phyloP scores from a whole-genome alignment of 805 yeast species.

The Suhomyces kilbournensis region DNA sequence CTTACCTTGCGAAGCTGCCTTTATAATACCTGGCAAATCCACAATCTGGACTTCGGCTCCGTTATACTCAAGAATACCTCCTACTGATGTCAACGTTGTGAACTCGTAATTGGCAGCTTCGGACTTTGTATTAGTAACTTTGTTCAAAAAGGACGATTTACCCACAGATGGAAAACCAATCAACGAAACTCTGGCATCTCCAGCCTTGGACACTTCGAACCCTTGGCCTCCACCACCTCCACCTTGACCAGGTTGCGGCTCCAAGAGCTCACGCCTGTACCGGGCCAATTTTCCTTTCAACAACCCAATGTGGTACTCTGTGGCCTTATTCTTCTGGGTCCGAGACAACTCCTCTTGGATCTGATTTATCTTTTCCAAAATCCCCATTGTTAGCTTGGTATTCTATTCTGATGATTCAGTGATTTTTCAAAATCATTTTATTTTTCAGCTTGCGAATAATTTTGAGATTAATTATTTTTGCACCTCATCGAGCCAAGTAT shows the following conservation, averaged over 20 bases:
- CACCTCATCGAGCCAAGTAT: background rate
- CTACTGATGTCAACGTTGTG: slow-evolving; percentile 94
- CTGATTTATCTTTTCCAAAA: slow-evolving; percentile 71
- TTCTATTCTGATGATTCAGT: background rate
- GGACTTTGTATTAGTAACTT: slow-evolving; percentile 89
- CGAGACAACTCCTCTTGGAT: slow-evolving; percentile 92
- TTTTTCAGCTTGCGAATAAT: background rate
- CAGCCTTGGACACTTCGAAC: slow-evolving; percentile 91
- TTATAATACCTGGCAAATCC: slow-evolving; percentile 96
- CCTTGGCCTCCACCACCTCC: slow-evolving; percentile 79
- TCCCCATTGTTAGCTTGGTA: slow-evolving; percentile 9
- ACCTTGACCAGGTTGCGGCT: slow-evolving; percentile 78
- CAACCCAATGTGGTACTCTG: slow-evolving; percentile 94
- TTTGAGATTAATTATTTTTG: background rate
- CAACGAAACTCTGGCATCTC: slow-evolving; percentile 92
- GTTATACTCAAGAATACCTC: slow-evolving; percentile 90
- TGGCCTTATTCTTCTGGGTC: slow-evolving; percentile 96
- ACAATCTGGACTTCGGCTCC: slow-evolving; percentile 97
- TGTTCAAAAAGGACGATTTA: slow-evolving; percentile 83
- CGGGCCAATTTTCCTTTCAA: slow-evolving; percentile 93
- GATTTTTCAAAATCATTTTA: background rate
- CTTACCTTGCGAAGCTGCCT: slow-evolving; percentile 95
- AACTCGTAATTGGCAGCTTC: slow-evolving; percentile 95
- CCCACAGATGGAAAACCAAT: slow-evolving; percentile 99
- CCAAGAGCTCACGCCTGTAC: slow-evolving; percentile 84